phyloP scores from a whole-genome alignment of 73 alveolate species.

The Strombidium stylifer region DNA sequence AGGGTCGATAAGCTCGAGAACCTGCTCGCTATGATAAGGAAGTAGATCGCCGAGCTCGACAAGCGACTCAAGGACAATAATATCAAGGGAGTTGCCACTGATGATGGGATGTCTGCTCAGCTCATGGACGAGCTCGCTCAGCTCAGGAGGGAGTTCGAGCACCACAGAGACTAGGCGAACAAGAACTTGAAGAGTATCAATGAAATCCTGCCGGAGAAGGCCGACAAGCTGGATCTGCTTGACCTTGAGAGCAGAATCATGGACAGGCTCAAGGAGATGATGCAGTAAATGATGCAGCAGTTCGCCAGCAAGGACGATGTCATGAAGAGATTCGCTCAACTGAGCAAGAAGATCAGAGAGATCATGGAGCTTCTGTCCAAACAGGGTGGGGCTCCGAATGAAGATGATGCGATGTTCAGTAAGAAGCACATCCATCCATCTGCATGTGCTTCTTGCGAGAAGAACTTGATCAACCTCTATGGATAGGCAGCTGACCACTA shows the following conservation, averaged over 20 bases:
- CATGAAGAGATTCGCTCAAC: slow-evolving; percentile 75
- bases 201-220: slow-evolving; percentile 35
- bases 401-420: slow-evolving; percentile 92
- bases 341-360: slow-evolving; percentile 81
- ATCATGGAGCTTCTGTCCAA: slow-evolving; percentile 65
- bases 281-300: slow-evolving; percentile 57
- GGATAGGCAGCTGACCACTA: slow-evolving; percentile 72
- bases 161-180: slow-evolving; percentile 60
- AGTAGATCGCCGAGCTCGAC: too few species aligned
- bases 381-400: slow-evolving; percentile 42
- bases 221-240: slow-evolving; percentile 41
- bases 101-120: too few species aligned
- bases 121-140: too few species aligned
- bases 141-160: slow-evolving; percentile 76
- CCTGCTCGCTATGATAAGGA: too few species aligned
- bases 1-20: too few species aligned
- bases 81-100: too few species aligned
- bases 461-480: slow-evolving; percentile 71
- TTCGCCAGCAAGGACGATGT: slow-evolving; percentile 93
- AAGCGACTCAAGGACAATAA: too few species aligned
- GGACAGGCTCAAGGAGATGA: slow-evolving; percentile 35
- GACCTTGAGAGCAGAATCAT: slow-evolving; percentile 36
- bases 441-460: slow-evolving; percentile 97
- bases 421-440: slow-evolving; percentile 90
- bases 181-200: slow-evolving; percentile 39